Conservation (phyloP, 2,329 filamentous ascomycete species). For the Incumbomyces lentus region DNA sequence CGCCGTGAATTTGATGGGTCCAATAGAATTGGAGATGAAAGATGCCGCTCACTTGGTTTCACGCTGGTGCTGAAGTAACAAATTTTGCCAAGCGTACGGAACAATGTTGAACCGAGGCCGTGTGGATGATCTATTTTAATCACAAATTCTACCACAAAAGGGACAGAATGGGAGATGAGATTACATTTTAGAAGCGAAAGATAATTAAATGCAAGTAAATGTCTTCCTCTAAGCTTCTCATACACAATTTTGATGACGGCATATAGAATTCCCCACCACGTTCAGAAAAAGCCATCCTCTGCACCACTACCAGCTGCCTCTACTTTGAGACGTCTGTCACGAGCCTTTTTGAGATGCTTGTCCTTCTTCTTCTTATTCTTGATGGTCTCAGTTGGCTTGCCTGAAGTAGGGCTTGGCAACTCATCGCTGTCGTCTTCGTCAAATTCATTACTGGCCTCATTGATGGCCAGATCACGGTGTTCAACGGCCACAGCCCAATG, state of each 20-base stretch:
- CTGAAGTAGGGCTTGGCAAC: neutral
- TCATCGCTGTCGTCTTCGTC: slow-evolving; percentile 1
- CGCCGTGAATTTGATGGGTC: neutral
- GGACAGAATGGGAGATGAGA: no score
- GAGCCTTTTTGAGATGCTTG: slow-evolving; percentile 6
- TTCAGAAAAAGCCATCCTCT: slow-evolving; percentile 6
- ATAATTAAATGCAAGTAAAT: no score
- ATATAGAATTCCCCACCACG: no score
- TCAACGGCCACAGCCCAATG: slow-evolving; percentile 9
- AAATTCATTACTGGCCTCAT: slow-evolving; percentile 18
- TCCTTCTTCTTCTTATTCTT: slow-evolving; percentile 7
- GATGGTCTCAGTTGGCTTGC: neutral
- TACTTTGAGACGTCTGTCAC: slow-evolving; percentile 3
- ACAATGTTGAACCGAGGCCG: neutral
- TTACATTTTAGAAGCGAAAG: no score
- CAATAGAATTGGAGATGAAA: neutral
- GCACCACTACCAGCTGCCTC: slow-evolving; percentile 5
- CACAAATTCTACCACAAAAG: no score
- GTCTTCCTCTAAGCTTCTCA: neutral
- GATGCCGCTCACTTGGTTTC: no score
- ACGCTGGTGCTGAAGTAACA: no score
- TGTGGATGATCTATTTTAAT: no score
- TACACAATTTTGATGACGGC: neutral
- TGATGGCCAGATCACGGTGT: slow-evolving; percentile 11
- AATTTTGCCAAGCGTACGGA: neutral